Percentiles rank a stretch among this genome's conserved stretches.
Evolutionary conservation across 2,329 filamentous ascomycete species (phyloP).

Genomic region (Hypoxylon sp.): DNA sequence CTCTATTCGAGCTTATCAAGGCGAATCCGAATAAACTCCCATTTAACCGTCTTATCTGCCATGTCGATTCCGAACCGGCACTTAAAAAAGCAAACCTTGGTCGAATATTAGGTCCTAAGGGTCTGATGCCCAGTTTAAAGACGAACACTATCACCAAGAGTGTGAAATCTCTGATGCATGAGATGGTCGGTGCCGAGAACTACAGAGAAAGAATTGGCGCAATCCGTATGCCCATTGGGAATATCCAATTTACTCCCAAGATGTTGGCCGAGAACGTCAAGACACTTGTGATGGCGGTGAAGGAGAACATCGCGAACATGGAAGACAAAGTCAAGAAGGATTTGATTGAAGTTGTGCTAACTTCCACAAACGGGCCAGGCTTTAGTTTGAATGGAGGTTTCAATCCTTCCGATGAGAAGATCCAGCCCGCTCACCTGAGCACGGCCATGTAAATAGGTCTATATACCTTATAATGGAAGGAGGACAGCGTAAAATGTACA

Average conservation of each 20-base stretch:
- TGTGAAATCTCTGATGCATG: constrained; percentile 79
- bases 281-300: constrained; percentile 80
- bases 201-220: constrained; percentile 91
- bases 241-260: constrained; percentile 89
- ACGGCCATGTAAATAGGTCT: constrained; percentile 67
- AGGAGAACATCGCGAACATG: constrained; percentile 79
- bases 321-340: constrained; percentile 78
- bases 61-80: constrained; percentile 81
- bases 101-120: constrained; percentile 86
- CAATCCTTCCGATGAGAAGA: constrained; percentile 70
- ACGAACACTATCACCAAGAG: constrained; percentile 90
- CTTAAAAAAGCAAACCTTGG: constrained; percentile 87
- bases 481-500: constrained; percentile 34
- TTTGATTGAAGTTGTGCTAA: constrained; percentile 82
- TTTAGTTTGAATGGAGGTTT: constrained; percentile 89
- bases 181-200: constrained; percentile 85
- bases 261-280: constrained; percentile 89
- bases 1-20: constrained; percentile 83
- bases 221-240: constrained; percentile 89
- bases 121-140: constrained; percentile 92
- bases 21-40: constrained; percentile 78
- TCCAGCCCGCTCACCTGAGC: constrained; percentile 68
- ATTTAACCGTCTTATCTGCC: constrained; percentile 92
- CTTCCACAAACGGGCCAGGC: constrained; percentile 88
- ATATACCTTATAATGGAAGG: constrained; percentile 12